Evolutionary conservation across 2,329 filamentous ascomycete species (phyloP).

Genomic region (Elsinoe australis): DNA sequence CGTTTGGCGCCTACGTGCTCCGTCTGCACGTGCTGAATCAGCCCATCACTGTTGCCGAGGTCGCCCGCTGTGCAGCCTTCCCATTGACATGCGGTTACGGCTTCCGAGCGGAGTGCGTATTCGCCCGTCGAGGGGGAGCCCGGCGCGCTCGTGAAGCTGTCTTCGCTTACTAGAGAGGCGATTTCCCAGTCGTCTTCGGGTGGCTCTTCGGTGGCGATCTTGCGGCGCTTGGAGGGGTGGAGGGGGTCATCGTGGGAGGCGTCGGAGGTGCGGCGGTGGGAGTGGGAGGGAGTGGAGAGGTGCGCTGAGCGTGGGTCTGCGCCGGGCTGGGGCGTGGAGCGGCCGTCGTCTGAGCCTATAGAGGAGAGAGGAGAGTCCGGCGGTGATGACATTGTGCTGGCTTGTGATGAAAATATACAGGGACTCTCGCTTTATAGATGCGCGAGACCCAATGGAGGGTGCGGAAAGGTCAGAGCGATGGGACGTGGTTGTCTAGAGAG

Average conservation of each 20-base stretch:
- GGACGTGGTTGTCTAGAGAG: too few species aligned
- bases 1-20: constrained; percentile 80
- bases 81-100: constrained; percentile 44
- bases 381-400: constrained; percentile 16
- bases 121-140: constrained; percentile 43
- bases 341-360: constrained; percentile 54
- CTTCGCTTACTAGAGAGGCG: constrained; percentile 69
- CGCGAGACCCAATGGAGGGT: too few species aligned
- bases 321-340: constrained; percentile 20
- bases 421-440: too few species aligned
- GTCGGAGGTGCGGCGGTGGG: constrained; percentile 12
- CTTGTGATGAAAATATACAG: too few species aligned
- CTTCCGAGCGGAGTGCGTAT: constrained; percentile 37
- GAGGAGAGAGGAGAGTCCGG: constrained; percentile 45
- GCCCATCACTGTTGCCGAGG: constrained; percentile 44
- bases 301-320: background rate
- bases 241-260: constrained; percentile 17
- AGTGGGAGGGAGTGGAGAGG: constrained; percentile 9
- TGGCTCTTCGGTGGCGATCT: constrained; percentile 31
- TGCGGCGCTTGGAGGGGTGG: constrained; percentile 34
- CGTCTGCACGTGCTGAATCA: constrained; percentile 58
- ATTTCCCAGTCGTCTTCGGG: constrained; percentile 30
- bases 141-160: constrained; percentile 72
- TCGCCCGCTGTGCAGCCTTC: constrained; percentile 44
- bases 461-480: too few species aligned